Evolutionary conservation across 2,329 filamentous ascomycete genomes (phyloP), one percentile per base, ranked within the genome.

Genomic region (Colletotrichum coccodes): DNA sequence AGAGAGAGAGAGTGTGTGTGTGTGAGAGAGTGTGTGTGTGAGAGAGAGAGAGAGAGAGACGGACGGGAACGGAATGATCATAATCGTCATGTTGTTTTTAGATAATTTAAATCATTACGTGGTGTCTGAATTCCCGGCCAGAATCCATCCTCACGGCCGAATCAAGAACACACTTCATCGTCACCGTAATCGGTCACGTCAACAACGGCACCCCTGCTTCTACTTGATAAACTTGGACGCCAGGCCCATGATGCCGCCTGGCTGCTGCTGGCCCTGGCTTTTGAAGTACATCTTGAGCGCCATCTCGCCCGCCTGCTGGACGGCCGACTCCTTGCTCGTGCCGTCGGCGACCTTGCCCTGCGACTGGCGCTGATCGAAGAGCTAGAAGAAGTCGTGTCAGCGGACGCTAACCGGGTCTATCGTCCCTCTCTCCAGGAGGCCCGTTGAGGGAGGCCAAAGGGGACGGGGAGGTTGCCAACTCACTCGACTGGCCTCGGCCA

Each of bases 201-300:
- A 26, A 18, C 14, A 56, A 4, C 34, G 7, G 8, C 21, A 23
- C 16, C 7, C 30, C 11, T 50, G 6, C 14, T 62, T 72, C 46
- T 73, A 79, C 58, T 75, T 75, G 72, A 86, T 73, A 67, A 85
- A 86, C 79, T 86, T 85, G 73, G 79, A 79, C 73, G 84, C 67
- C 60, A 88, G 75, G 6, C 84, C 78, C 28, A 80, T 84, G 67
- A 91, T 74, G 2, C 88, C 85, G 1, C 80, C 80, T 6, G 46
- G 26, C n/a, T 82, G 79, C 40, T 84, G 82, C 71, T 85, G 80
- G 23, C 86, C 87, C 78, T 94, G 87, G 74, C 87, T 90, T 88
- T 97, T 95, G 84, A 97, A 83, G 80, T 95, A 97, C 89, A 97
- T 92, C 87, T 97, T 94, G 74, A 97, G 80, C 3, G 94, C 95